Evolutionary conservation across 306 rosid species (phyloP).

Genomic region (Cucumis sativus): DNA sequence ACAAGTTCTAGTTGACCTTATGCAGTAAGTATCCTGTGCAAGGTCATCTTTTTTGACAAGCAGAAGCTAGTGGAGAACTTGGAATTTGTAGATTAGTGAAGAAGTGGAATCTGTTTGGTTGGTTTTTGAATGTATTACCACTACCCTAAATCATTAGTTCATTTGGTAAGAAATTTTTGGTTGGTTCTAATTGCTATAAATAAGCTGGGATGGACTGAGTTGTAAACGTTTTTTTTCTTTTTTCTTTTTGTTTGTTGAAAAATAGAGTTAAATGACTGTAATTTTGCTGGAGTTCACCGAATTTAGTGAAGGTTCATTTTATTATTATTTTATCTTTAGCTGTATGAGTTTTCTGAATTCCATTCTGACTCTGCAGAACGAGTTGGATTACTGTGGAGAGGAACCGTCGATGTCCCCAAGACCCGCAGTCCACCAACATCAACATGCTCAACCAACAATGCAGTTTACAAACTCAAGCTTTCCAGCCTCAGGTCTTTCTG

Average conservation of each 20-base stretch:
- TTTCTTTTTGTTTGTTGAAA: neutral
- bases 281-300: neutral
- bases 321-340: neutral
- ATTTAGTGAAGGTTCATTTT: too few species aligned
- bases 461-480: constrained; percentile 35
- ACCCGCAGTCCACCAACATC: constrained; percentile 42
- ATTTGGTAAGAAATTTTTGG: neutral
- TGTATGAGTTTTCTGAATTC: neutral
- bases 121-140: neutral
- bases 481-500: constrained; percentile 42
- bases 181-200: neutral
- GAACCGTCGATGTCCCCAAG: constrained; percentile 74
- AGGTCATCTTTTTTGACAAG: neutral
- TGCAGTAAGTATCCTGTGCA: neutral
- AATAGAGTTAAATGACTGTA: neutral
- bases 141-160: neutral
- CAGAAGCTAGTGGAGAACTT: neutral
- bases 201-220: neutral
- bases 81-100: neutral
- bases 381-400: constrained; percentile 65
- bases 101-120: neutral
- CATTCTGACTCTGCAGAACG: constrained; percentile 37
- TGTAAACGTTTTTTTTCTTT: neutral
- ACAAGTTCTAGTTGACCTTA: neutral
- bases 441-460: constrained; percentile 40